phyloP scores from a whole-genome alignment of 2,329 filamentous ascomycete species.

The Madurella fahalii region DNA sequence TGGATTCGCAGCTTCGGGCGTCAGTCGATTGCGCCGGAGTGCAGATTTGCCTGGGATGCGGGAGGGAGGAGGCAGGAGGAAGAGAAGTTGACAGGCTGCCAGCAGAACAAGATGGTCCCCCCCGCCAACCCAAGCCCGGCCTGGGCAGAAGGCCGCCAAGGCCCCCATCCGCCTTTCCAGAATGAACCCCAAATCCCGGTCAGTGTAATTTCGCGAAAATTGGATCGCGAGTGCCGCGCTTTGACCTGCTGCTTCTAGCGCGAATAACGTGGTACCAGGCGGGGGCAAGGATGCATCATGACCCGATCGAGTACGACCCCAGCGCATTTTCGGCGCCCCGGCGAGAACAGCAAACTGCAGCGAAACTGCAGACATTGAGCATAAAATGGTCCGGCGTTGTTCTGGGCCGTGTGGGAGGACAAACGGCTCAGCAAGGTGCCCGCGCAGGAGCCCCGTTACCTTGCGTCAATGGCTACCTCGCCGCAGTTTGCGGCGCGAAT shows the following conservation, averaged over 20 bases:
- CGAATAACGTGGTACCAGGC: neutral
- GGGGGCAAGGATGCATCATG: neutral
- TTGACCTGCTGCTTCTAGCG: slow-evolving; percentile 5
- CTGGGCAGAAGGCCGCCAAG: slow-evolving; percentile 6
- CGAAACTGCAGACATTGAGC: too few species aligned
- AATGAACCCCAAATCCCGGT: slow-evolving; percentile 10
- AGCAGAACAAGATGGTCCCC: neutral
- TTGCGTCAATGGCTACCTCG: too few species aligned
- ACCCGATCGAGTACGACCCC: neutral
- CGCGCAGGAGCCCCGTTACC: too few species aligned
- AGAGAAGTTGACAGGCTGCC: neutral
- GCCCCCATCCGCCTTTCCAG: slow-evolving; percentile 2
- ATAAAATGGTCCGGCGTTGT: too few species aligned
- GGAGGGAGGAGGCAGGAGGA: too few species aligned
- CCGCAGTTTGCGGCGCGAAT: too few species aligned
- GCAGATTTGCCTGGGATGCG: neutral
- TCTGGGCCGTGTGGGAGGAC: too few species aligned
- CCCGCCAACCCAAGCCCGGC: neutral
- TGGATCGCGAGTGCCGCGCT: slow-evolving; percentile 12
- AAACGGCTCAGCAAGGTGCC: too few species aligned
- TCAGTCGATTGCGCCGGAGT: neutral
- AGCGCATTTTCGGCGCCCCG: too few species aligned
- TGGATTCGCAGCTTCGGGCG: neutral
- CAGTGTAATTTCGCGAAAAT: slow-evolving; percentile 15
- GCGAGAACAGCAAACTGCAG: too few species aligned